Evolutionary conservation across 495 filamentous ascomycete genomes (phyloP), one percentile per base, ranked within the genome.

Genomic region (Penicillium atrosanguineum): DNA sequence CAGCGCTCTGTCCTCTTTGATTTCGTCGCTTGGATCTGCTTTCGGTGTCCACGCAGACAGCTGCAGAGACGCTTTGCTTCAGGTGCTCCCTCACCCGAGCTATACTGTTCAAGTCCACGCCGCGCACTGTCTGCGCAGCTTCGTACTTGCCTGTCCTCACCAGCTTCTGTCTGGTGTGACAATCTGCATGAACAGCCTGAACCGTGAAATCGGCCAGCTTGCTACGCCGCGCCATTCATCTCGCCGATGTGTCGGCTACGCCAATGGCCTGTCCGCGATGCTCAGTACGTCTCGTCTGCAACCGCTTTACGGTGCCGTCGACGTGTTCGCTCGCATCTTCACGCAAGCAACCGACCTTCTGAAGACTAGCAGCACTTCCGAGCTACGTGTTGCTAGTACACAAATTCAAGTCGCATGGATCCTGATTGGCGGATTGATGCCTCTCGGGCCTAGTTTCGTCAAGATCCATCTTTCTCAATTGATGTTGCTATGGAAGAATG

Each of bases 351-450:
- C 90, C 5, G 88, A 89, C 34, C 77, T 99, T 11, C 81, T 99
- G 39, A 99, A 99, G 67, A 91, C 87, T 0, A 97, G 92, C 69
- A 87, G 91, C 28, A 89, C 87, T 60, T 92, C 89, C 11, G 93
- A 99, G 58, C 79, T 99, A 48, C 86, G 95, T 41, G 86, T 93
- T 43, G 93, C 93, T 16, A 88, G 88, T 60, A 95, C 90, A 15
- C 94, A 99, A 64, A 91, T 99, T 34, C 94, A 99, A 60, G 91
- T 97, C 6, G 93, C 94, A 18, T 99, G 94, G 94, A 95, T 95
- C 40, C 70, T 99, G 47, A 95, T 99, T 50, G 94, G 94, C 31
- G 94, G 94, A 0, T 72, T 99, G 21, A 97, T 97, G 95, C 89
- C 92, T 7, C 78, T 97, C 2, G 94, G 94, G 0, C 95, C 95